Conservation (phyloP, 352 stramenopile species). For the Phytophthora syringae region DNA sequence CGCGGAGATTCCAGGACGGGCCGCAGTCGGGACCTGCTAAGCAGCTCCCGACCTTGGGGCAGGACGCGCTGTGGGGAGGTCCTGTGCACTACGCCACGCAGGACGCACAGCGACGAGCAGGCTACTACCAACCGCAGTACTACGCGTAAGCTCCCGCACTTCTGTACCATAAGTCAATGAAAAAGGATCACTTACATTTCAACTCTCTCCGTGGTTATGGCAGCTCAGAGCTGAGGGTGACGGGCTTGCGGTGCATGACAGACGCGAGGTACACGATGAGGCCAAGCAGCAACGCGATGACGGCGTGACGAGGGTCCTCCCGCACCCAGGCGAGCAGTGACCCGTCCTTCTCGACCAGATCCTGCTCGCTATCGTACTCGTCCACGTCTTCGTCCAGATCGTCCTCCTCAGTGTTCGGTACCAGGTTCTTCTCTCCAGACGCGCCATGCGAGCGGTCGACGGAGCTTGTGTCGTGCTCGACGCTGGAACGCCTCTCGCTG, state of each 20-base stretch:
- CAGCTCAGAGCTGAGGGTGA: conserved; percentile 8
- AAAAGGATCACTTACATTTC: conserved; percentile 20
- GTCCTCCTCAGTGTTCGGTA: conserved; percentile 8
- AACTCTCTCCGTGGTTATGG: conserved; percentile 16
- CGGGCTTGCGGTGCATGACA: conserved; percentile 35
- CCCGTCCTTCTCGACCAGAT: conserved; percentile 58
- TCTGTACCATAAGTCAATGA: conserved; percentile 29
- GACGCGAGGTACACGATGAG: conserved; percentile 71
- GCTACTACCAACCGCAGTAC: conserved; percentile 44
- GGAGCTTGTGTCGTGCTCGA: conserved; percentile 10
- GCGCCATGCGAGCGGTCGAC: not conserved
- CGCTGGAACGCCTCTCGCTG: conserved; percentile 26
- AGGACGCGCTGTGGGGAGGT: conserved; percentile 51
- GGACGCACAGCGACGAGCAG: conserved; percentile 29
- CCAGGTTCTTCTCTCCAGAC: not conserved
- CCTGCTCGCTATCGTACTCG: conserved; percentile 29
- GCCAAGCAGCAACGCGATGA: conserved; percentile 62
- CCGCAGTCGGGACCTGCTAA: conserved; percentile 2
- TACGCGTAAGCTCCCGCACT: conserved; percentile 34
- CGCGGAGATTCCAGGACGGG: conserved; percentile 32
- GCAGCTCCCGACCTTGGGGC: conserved; percentile 44
- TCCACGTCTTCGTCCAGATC: conserved; percentile 31
- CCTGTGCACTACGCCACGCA: conserved; percentile 31
- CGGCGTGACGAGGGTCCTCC: conserved; percentile 70
- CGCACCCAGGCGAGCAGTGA: conserved; percentile 73